These are phyloP conservation scores for Lachnum nothofagi DNA, from an alignment of 2,329 filamentous ascomycete genomes.

Conservation along the genomic window DNA sequence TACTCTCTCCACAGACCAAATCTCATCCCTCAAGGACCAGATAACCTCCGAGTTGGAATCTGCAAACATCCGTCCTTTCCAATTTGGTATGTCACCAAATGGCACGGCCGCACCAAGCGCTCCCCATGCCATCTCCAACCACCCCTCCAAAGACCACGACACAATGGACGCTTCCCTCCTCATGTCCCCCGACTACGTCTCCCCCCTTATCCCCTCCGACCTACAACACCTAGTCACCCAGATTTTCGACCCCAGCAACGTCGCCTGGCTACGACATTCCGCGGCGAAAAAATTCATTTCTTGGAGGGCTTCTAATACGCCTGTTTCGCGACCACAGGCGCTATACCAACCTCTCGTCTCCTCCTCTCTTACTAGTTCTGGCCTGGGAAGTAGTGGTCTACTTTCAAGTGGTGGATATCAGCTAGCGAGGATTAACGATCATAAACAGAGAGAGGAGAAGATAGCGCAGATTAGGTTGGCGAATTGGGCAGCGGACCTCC, in stretches of 20 bases:
- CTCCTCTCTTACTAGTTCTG: not conserved
- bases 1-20: conserved; percentile 53
- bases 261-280: conserved; percentile 75
- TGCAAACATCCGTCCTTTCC: conserved; percentile 59
- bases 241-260: conserved; percentile 72
- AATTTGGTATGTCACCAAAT: conserved; percentile 44
- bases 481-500: conserved; percentile 77
- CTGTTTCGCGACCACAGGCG: conserved; percentile 17
- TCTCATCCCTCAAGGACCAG: conserved; percentile 54
- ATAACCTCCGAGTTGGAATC: conserved; percentile 52
- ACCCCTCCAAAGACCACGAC: conserved; percentile 65
- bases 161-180: conserved; percentile 88
- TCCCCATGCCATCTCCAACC: conserved; percentile 75
- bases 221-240: conserved; percentile 63
- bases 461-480: conserved; percentile 66
- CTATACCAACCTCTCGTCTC: conserved; percentile 28
- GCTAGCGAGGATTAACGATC: conserved; percentile 55
- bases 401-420: conserved; percentile 50
- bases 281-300: conserved; percentile 75
- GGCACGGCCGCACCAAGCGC: conserved; percentile 31
- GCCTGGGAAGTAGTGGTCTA: no score
- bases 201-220: conserved; percentile 73
- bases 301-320: conserved; percentile 51
- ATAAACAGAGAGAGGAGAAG: conserved; percentile 55
- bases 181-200: conserved; percentile 87